Percentiles rank a stretch among this genome's conserved stretches.
Evolutionary conservation across 148 eudicot genomes (phyloP).

Genomic region (Camellia japonica): DNA sequence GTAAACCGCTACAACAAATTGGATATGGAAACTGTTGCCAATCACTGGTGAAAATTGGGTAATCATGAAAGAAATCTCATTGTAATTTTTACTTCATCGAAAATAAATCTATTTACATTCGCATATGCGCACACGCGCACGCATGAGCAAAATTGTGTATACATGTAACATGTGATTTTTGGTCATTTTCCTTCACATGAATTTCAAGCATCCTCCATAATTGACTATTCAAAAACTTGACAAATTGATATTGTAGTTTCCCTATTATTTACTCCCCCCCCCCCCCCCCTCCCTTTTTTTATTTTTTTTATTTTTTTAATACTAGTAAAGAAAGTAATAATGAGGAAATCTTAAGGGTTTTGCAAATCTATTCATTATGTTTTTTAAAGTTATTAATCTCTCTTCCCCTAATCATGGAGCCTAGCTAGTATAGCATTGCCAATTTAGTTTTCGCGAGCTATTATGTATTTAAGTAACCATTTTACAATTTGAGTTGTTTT

Average conservation of each 20-base stretch:
- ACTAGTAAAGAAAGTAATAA: too few species aligned
- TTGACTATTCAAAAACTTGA: conserved; percentile 2
- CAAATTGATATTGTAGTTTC: background rate
- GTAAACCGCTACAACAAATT: too few species aligned
- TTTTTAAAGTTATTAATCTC: background rate
- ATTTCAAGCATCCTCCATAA: conserved; percentile 4
- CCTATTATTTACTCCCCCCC: background rate
- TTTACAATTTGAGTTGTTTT: background rate
- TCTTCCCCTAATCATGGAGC: background rate
- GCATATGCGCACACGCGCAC: background rate
- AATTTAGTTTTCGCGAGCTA: background rate
- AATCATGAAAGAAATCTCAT: background rate
- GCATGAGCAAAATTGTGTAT: background rate
- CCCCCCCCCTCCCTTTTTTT: too few species aligned
- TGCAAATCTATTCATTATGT: background rate
- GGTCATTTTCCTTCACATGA: background rate
- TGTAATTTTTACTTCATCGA: background rate
- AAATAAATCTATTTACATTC: background rate
- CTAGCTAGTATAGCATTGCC: background rate
- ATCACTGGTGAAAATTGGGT: too few species aligned
- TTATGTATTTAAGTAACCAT: background rate
- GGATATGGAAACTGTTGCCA: too few species aligned
- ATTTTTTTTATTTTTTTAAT: too few species aligned
- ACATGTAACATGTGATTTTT: background rate
- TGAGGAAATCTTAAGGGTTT: background rate